A percentile compares a stretch with the other conserved stretches of the same genome.
Conservation (phyloP, 164 flowering plant species). For the Kalanchoe fedtschenkoi region DNA sequence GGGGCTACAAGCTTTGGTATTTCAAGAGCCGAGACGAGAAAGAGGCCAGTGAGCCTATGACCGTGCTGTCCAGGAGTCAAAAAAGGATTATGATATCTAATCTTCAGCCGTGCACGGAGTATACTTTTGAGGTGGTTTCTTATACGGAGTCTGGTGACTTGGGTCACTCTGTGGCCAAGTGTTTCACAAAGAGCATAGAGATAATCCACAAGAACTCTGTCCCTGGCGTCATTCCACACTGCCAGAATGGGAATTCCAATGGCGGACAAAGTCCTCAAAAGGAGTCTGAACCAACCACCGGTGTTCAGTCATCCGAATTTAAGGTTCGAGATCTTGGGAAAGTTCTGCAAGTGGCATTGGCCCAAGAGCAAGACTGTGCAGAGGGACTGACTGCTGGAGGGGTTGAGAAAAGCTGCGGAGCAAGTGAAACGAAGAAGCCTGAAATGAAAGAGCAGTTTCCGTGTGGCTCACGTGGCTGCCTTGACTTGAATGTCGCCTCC, state of each 20-base stretch:
- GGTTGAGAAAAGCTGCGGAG: conserved; percentile 33
- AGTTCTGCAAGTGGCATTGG: conserved; percentile 54
- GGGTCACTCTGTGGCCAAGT: conserved; percentile 86
- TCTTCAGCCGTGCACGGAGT: conserved; percentile 88
- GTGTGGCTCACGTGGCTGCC: conserved; percentile 34
- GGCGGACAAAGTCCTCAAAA: conserved; percentile 30
- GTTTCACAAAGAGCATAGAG: conserved; percentile 86
- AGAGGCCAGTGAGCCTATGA: conserved; percentile 46
- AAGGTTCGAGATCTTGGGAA: conserved; percentile 85
- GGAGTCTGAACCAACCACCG: conserved; percentile 18
- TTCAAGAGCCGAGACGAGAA: conserved; percentile 48
- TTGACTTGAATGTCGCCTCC: conserved; percentile 76
- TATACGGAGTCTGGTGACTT: conserved; percentile 73
- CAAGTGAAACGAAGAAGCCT: conserved; percentile 17
- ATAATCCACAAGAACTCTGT: conserved; percentile 42
- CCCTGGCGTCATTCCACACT: conserved; percentile 12
- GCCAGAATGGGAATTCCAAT: conserved; percentile 25
- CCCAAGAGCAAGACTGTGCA: conserved; percentile 46
- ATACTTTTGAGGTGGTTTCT: conserved; percentile 67
- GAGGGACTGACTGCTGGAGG: conserved; percentile 31
- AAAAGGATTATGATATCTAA: conserved; percentile 67
- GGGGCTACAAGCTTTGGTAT: conserved; percentile 94
- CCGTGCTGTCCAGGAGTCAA: conserved; percentile 51
- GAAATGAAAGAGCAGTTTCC: conserved; percentile 32
- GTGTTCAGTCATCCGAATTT: conserved; percentile 46